A percentile compares a stretch with the other conserved stretches of the same genome.
These are phyloP conservation scores for Chaetomium olivaceum DNA, from an alignment of 2,329 filamentous ascomycete species.

Conservation along the genomic window DNA sequence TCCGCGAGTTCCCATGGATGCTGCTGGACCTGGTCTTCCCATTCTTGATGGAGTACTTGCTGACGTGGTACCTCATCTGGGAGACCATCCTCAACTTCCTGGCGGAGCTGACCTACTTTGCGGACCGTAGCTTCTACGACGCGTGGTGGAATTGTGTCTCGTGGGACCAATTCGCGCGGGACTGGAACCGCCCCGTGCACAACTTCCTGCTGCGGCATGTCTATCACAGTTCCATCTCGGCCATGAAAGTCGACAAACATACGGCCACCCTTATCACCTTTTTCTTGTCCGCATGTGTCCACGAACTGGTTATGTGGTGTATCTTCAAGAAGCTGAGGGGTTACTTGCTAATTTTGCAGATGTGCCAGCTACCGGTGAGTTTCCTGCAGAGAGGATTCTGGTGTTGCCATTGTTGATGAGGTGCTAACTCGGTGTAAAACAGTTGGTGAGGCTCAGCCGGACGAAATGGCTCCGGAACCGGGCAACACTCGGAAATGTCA, in stretches of 20 bases:
- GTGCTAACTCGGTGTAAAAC: slow-evolving; percentile 11
- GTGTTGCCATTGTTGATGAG: neutral
- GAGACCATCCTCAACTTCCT: slow-evolving; percentile 72
- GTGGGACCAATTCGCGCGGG: slow-evolving; percentile 76
- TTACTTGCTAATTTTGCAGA: slow-evolving; percentile 71
- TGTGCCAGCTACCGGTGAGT: slow-evolving; percentile 67
- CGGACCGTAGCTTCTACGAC: slow-evolving; percentile 71
- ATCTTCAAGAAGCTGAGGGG: slow-evolving; percentile 76
- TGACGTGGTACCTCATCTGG: slow-evolving; percentile 83
- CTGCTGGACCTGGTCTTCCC: slow-evolving; percentile 75
- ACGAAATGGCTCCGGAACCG: slow-evolving; percentile 65
- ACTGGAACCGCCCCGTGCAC: slow-evolving; percentile 80
- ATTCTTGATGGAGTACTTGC: slow-evolving; percentile 75
- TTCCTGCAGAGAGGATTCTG: neutral
- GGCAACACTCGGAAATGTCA: slow-evolving; percentile 66
- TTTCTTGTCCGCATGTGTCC: slow-evolving; percentile 67
- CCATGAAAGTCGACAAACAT: slow-evolving; percentile 67
- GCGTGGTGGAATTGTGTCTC: slow-evolving; percentile 65
- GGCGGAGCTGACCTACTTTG: slow-evolving; percentile 74
- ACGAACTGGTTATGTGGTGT: slow-evolving; percentile 79
- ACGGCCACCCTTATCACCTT: slow-evolving; percentile 76
- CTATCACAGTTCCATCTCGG: slow-evolving; percentile 75
- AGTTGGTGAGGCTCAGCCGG: slow-evolving; percentile 65
- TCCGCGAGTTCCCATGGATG: slow-evolving; percentile 71
- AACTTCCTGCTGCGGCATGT: slow-evolving; percentile 77